Conservation (phyloP, 345 rosid species). For the Laguncularia racemosa region DNA sequence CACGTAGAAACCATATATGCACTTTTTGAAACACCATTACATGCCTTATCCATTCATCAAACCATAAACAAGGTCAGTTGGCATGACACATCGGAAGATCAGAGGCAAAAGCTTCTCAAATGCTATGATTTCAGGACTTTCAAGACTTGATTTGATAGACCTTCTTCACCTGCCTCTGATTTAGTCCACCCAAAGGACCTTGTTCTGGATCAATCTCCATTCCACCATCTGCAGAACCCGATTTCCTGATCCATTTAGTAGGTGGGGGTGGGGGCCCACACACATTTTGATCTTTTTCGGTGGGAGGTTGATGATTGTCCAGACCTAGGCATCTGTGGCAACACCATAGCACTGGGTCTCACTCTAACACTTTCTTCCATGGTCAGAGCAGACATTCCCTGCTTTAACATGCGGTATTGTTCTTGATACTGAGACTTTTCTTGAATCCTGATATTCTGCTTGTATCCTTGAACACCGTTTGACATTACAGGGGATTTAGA, state of each 20-base stretch:
- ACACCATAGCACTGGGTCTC: conserved; percentile 12
- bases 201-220: conserved; percentile 26
- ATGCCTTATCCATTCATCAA: too few species aligned
- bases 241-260: conserved; percentile 44
- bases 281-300: conserved; percentile 28
- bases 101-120: too few species aligned
- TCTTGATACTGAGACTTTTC: conserved; percentile 43
- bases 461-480: conserved; percentile 40
- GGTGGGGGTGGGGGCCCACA: conserved; percentile 59
- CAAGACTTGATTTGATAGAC: conserved; percentile 49
- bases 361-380: conserved; percentile 40
- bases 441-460: conserved; percentile 28
- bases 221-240: conserved; percentile 23
- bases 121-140: conserved; percentile 7
- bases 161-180: conserved; percentile 47
- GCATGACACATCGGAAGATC: too few species aligned
- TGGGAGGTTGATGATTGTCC: conserved; percentile 17
- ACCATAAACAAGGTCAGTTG: too few species aligned
- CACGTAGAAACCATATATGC: too few species aligned
- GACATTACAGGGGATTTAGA: conserved; percentile 31
- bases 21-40: too few species aligned
- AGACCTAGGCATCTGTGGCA: conserved; percentile 23
- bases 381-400: conserved; percentile 43
- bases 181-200: conserved; percentile 22
- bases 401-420: conserved; percentile 34